A percentile compares a stretch with the other conserved stretches of the same genome.
Conservation (phyloP, 805 yeast species). For the Yamadazyma insecticola region DNA sequence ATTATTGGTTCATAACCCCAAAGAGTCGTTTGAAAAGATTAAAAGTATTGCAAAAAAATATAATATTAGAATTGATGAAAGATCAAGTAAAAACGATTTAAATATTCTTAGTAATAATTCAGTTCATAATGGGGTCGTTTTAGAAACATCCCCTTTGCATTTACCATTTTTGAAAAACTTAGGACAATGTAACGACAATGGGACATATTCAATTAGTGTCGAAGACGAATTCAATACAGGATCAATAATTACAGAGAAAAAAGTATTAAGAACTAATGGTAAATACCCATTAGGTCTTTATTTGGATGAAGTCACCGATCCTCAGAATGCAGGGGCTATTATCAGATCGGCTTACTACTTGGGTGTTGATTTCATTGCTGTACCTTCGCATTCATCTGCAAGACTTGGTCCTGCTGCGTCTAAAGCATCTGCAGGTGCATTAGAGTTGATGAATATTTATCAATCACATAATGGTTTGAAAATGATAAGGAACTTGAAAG, state of each 20-base stretch:
- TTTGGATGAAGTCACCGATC: slow-evolving; percentile 78
- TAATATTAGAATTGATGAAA: slow-evolving; percentile 33
- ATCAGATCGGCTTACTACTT: slow-evolving; percentile 73
- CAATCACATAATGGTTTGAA: slow-evolving; percentile 53
- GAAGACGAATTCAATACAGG: slow-evolving; percentile 6
- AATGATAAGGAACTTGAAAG: slow-evolving; percentile 54
- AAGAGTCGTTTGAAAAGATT: slow-evolving; percentile 31
- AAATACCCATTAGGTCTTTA: slow-evolving; percentile 63
- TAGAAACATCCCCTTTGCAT: slow-evolving; percentile 57
- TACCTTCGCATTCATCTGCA: slow-evolving; percentile 69
- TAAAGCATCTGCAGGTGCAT: slow-evolving; percentile 81
- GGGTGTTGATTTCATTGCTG: slow-evolving; percentile 75
- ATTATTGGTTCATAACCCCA: slow-evolving; percentile 44
- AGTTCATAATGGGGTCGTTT: slow-evolving; percentile 76
- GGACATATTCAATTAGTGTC: slow-evolving; percentile 4
- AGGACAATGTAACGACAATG: slow-evolving; percentile 16
- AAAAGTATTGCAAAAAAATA: slow-evolving; percentile 41
- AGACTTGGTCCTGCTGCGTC: slow-evolving; percentile 72
- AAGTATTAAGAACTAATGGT: slow-evolving; percentile 8
- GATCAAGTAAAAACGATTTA: slow-evolving; percentile 46
- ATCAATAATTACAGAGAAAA: neutral
- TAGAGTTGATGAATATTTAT: slow-evolving; percentile 66
- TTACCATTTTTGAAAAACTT: slow-evolving; percentile 19
- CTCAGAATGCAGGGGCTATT: slow-evolving; percentile 84
- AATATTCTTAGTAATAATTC: slow-evolving; percentile 60